These are phyloP conservation scores for Bipolaris oryzae DNA, from an alignment of 2,329 filamentous ascomycete species.

Conservation along the genomic window DNA sequence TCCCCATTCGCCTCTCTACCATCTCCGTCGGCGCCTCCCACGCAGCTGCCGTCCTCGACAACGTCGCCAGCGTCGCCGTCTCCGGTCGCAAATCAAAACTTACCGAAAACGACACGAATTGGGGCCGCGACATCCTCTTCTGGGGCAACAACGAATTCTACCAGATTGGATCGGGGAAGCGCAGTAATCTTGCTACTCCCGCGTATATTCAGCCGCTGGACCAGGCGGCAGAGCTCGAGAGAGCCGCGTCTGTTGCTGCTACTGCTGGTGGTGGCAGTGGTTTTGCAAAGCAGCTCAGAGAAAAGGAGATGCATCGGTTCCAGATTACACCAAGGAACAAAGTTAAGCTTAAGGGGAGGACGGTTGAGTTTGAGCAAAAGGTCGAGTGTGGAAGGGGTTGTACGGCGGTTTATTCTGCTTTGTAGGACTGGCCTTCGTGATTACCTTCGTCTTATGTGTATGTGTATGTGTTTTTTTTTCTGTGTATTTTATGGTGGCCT, in stretches of 20 bases:
- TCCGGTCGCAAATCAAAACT: constrained; percentile 45
- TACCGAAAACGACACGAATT: constrained; percentile 76
- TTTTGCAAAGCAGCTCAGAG: constrained; percentile 55
- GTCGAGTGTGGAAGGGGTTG: constrained; percentile 88
- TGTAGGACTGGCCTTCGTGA: constrained; percentile 1
- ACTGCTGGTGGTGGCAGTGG: constrained; percentile 14
- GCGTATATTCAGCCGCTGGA: constrained; percentile 81
- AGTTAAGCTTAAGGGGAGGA: constrained; percentile 71
- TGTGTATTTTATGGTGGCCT: background rate
- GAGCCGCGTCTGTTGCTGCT: constrained; percentile 27
- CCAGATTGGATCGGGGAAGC: constrained; percentile 88
- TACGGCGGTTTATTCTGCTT: constrained; percentile 57
- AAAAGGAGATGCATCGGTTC: constrained; percentile 73
- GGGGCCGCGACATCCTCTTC: constrained; percentile 86
- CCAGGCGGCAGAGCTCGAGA: constrained; percentile 59
- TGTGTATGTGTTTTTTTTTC: constrained; percentile 3
- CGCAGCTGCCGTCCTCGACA: constrained; percentile 80
- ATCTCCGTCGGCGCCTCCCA: constrained; percentile 82
- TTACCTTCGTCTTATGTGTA: background rate
- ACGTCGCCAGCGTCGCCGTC: constrained; percentile 71
- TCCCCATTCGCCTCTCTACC: constrained; percentile 77
- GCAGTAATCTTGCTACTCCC: constrained; percentile 78
- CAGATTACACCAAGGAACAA: constrained; percentile 79
- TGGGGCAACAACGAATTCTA: constrained; percentile 96
- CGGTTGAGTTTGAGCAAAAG: constrained; percentile 79